These are phyloP conservation scores for Bipolaris sorokiniana DNA, from an alignment of 2,329 filamentous ascomycete species.

Conservation along the genomic window DNA sequence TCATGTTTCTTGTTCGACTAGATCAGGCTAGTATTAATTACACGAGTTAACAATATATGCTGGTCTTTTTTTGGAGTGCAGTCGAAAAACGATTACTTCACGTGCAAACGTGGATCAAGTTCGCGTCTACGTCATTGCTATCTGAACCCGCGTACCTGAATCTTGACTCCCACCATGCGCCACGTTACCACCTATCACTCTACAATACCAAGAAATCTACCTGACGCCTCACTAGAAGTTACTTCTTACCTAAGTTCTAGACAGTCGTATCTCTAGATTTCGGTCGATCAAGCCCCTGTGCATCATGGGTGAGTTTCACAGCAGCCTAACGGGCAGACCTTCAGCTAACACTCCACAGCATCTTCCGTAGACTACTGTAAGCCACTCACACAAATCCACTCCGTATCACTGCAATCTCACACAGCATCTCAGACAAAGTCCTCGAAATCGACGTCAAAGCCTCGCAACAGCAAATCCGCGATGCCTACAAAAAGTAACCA, in stretches of 20 bases:
- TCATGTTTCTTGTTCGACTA: background rate
- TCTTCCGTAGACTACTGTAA: conserved; percentile 38
- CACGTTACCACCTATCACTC: background rate
- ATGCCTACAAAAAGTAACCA: conserved; percentile 85
- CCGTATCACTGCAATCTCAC: background rate
- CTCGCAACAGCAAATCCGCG: conserved; percentile 81
- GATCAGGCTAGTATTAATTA: background rate
- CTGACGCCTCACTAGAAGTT: background rate
- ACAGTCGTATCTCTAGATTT: background rate
- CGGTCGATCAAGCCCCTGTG: background rate
- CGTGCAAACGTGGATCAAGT: conserved; percentile 21
- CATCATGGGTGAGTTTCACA: conserved; percentile 30
- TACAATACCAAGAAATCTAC: background rate
- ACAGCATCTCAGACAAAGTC: conserved; percentile 26
- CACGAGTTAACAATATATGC: background rate
- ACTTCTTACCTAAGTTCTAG: background rate
- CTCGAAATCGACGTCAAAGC: conserved; percentile 77
- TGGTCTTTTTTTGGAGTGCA: background rate
- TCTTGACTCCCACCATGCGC: conserved; percentile 1
- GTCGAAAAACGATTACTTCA: conserved; percentile 1
- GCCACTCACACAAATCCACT: background rate
- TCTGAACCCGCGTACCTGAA: conserved; percentile 12
- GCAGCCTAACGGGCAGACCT: conserved; percentile 2
- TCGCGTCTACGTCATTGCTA: conserved; percentile 26
- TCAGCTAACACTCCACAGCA: conserved; percentile 26